Percentiles rank a stretch among this genome's conserved stretches.
phyloP scores from a whole-genome alignment of 1,284 basidiomycete genomes.

The Cutaneotrichosporon sp. region DNA sequence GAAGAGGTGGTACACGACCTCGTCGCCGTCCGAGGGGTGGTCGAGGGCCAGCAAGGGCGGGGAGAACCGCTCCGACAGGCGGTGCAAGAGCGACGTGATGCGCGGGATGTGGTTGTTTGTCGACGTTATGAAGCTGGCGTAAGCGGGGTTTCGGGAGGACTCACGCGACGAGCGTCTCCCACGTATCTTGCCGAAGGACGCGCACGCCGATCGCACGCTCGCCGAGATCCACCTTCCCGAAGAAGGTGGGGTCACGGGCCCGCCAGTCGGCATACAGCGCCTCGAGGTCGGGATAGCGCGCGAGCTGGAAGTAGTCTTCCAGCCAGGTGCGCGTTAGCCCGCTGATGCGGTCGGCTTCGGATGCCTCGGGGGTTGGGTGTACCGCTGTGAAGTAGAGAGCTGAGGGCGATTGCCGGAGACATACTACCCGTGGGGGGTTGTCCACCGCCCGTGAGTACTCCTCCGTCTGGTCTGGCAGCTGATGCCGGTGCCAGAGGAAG shows the following conservation, averaged over 20 bases:
- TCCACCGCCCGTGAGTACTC: conserved; percentile 49
- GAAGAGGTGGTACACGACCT: conserved; percentile 73
- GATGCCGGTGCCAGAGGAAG: conserved; percentile 50
- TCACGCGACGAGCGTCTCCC: conserved; percentile 90
- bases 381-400: conserved; percentile 70
- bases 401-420: conserved; percentile 71
- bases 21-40: conserved; percentile 26
- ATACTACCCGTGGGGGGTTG: conserved; percentile 65
- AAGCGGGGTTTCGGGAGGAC: conserved; percentile 45
- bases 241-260: conserved; percentile 67
- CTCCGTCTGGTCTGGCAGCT: conserved; percentile 28
- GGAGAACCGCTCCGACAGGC: conserved; percentile 67
- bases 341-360: conserved; percentile 53
- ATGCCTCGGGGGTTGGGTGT: conserved; percentile 55
- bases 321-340: conserved; percentile 75
- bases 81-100: conserved; percentile 85
- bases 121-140: conserved; percentile 90
- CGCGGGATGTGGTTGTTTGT: conserved; percentile 95
- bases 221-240: conserved; percentile 63
- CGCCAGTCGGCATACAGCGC: conserved; percentile 77
- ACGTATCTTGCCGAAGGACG: conserved; percentile 90
- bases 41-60: conserved; percentile 58
- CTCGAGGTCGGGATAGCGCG: conserved; percentile 33
- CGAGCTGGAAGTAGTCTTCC: conserved; percentile 84
- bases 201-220: conserved; percentile 60